These are phyloP conservation scores for Quercus engelmannii DNA, from an alignment of 306 rosid genomes.

Conservation along the genomic window DNA sequence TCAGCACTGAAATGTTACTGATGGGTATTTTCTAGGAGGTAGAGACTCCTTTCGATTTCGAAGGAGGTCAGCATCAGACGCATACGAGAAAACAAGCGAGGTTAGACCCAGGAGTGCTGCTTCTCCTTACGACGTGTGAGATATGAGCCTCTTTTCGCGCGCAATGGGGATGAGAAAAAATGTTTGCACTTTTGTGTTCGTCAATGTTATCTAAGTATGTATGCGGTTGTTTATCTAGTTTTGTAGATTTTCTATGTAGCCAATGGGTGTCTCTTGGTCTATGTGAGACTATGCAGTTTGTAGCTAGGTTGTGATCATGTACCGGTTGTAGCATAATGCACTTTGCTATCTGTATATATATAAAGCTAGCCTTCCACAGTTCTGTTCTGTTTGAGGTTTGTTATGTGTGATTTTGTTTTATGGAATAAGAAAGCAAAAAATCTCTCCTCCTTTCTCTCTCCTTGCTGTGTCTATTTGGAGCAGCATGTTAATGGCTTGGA, in stretches of 20 bases:
- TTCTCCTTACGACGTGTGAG: slow-evolving; percentile 63
- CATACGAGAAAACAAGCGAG: slow-evolving; percentile 48
- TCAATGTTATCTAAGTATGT: background rate
- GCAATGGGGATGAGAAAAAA: background rate
- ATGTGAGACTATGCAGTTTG: background rate
- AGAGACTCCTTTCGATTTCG: slow-evolving; percentile 71
- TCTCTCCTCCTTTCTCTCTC: background rate
- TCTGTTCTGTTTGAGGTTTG: background rate
- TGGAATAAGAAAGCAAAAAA: background rate
- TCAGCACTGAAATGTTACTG: background rate
- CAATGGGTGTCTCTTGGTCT: background rate
- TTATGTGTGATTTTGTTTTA: background rate
- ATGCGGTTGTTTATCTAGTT: background rate
- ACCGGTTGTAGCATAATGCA: background rate
- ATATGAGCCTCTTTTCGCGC: slow-evolving; percentile 3
- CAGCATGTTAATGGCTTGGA: background rate
- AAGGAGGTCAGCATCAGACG: slow-evolving; percentile 70
- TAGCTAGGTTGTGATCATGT: background rate
- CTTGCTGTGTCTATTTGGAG: background rate
- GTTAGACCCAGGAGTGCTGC: slow-evolving; percentile 51
- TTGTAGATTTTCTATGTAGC: background rate
- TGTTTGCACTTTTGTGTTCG: background rate
- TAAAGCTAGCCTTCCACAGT: background rate
- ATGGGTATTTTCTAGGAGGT: slow-evolving; percentile 34
- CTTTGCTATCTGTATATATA: background rate